Evolutionary conservation across 2,329 filamentous ascomycete genomes (phyloP).

Genomic region (Curvularia sp.): DNA sequence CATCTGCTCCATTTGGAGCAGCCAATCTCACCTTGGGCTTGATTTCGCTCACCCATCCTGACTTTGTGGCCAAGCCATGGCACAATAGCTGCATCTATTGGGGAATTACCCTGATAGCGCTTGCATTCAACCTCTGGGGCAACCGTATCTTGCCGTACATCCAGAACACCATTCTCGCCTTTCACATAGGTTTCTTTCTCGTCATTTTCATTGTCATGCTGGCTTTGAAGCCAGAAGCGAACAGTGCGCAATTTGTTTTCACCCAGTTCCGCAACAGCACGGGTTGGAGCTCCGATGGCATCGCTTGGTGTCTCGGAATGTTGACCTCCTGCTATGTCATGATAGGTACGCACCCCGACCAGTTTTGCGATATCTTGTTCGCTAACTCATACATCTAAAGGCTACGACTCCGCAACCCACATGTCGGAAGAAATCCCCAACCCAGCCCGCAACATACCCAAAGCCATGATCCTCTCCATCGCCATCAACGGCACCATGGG

Average conservation of each 20-base stretch:
- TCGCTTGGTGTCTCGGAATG: constrained; percentile 52
- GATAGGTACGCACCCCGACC: constrained; percentile 14
- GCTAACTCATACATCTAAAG: neutral
- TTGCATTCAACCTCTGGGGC: constrained; percentile 53
- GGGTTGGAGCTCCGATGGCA: constrained; percentile 48
- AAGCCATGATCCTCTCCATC: constrained; percentile 14
- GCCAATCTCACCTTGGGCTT: constrained; percentile 34
- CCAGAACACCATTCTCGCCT: constrained; percentile 39
- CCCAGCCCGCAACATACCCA: constrained; percentile 6
- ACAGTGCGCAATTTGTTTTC: constrained; percentile 51
- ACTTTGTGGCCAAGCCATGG: constrained; percentile 52
- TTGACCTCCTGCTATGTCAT: constrained; percentile 29
- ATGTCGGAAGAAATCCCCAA: constrained; percentile 10
- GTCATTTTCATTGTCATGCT: constrained; percentile 56
- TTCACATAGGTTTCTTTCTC: constrained; percentile 58
- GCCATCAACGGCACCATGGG: constrained; percentile 46
- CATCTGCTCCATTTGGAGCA: constrained; percentile 28
- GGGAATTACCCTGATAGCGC: constrained; percentile 54
- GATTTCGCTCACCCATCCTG: constrained; percentile 43
- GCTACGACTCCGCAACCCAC: constrained; percentile 12
- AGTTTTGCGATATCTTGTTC: neutral
- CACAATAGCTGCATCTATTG: constrained; percentile 48
- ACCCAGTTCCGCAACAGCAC: constrained; percentile 54
- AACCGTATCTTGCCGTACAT: constrained; percentile 49
- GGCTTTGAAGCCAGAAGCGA: constrained; percentile 49